Base-by-base conservation (phyloP, 306 rosid species). In the Rosa multiflora region DNA sequence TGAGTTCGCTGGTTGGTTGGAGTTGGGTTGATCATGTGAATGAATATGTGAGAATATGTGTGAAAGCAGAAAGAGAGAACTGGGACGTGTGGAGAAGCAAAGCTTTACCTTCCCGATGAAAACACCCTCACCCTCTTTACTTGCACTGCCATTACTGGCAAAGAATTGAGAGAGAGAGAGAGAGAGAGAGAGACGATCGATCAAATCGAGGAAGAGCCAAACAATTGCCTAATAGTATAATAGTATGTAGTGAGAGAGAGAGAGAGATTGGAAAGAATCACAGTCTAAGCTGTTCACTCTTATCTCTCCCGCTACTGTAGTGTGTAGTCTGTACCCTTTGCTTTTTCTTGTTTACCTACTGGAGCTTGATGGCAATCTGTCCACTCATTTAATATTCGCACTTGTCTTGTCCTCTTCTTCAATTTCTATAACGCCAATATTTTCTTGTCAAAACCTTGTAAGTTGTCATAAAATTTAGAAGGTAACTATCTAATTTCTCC, bases 21-120 rank as follows among this genome's bases (percentile, higher is more conserved):
- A 2, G 47, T 18, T 67, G 47, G 47, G 72, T 39, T 17, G 44
- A 67, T 70, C 59, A 47, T 70, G 74, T 70, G 74, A 26, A 26
- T 47, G 35, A 70, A 70, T 11, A 43, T 70, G 74, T 21, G 53
- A 21, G 32, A 8, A 42, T 43, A 64, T 51, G 44, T 20, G 32
- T 10, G 76, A 72, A 67, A 64, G 77, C 21, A 37, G 13, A 40
- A 23, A 21, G 82, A 71, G 84, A 72, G 43, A 83, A 10, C 42
- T 40, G 68, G 35, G 66, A 52, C 21, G 72, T 74, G 82, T 80
- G 68, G 75, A 58, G 83, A 62, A 79, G 71, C 79, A 70, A 75
- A 82, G 84, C 69, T 89, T 95, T 95, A 86, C 99, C 97, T 95
- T 92, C 96, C 99, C 99, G 78, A 94, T 92, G 96, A 88, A 88